Evolutionary conservation across 2,329 filamentous ascomycete species (phyloP).

Genomic region (Verticillium isaacii): DNA sequence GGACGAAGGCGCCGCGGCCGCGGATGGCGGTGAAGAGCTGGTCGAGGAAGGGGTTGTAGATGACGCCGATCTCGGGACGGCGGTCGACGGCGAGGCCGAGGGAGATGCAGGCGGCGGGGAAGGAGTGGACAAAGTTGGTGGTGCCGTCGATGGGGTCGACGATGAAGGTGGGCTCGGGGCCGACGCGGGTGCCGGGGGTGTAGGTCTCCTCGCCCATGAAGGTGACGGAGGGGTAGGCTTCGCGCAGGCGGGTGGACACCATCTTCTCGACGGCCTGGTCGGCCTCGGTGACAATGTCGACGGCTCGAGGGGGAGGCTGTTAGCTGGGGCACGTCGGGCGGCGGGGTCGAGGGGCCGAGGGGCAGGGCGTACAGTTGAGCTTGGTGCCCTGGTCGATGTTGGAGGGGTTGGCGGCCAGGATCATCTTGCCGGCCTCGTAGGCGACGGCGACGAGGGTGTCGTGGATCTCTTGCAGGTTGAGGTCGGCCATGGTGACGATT

Average conservation of each 20-base stretch:
- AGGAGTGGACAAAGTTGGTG: conserved; percentile 75
- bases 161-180: conserved; percentile 67
- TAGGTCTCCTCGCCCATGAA: conserved; percentile 79
- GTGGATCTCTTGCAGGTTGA: conserved; percentile 58
- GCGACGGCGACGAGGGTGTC: conserved; percentile 57
- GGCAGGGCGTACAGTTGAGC: conserved; percentile 50
- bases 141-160: conserved; percentile 81
- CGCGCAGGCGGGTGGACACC: conserved; percentile 47
- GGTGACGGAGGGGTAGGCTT: conserved; percentile 49
- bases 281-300: conserved; percentile 64
- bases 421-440: conserved; percentile 61
- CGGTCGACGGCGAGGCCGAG: conserved; percentile 65
- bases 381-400: conserved; percentile 55
- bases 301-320: conserved; percentile 36
- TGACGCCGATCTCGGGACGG: conserved; percentile 62
- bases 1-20: conserved; percentile 61
- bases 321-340: not conserved
- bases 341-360: not conserved
- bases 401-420: conserved; percentile 55
- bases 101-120: conserved; percentile 71
- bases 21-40: conserved; percentile 64
- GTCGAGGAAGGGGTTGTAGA: conserved; percentile 75
- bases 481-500: conserved; percentile 40
- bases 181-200: conserved; percentile 59
- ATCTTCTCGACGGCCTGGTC: conserved; percentile 62